Conservation (phyloP, 352 stramenopile species). For the Phytophthora crassamura region DNA sequence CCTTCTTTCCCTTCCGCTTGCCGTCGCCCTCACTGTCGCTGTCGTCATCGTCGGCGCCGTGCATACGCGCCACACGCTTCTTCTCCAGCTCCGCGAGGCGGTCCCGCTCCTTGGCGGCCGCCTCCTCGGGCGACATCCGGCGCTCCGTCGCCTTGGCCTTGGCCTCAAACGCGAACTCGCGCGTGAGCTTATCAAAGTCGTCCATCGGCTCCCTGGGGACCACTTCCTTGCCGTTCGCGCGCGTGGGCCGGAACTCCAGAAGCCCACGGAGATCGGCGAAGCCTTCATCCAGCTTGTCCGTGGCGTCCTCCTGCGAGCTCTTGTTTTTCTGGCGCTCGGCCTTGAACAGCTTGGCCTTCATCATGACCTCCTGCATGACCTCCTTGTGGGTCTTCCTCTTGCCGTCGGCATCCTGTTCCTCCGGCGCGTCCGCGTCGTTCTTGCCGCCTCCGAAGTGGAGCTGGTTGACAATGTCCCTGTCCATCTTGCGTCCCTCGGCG, state of each 20-base stretch:
- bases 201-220: slow-evolving; percentile 81
- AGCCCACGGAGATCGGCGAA: slow-evolving; percentile 72
- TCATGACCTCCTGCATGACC: slow-evolving; percentile 93
- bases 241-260: slow-evolving; percentile 80
- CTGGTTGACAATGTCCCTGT: slow-evolving; percentile 84
- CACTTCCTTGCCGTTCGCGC: slow-evolving; percentile 64
- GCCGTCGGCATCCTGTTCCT: slow-evolving; percentile 26
- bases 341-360: slow-evolving; percentile 93
- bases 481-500: slow-evolving; percentile 70
- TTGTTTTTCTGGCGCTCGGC: slow-evolving; percentile 90
- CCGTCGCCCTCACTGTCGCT: slow-evolving; percentile 64
- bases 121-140: slow-evolving; percentile 95
- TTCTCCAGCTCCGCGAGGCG: slow-evolving; percentile 93
- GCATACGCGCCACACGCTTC: slow-evolving; percentile 95
- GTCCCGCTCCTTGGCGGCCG: slow-evolving; percentile 93
- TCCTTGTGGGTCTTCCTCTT: slow-evolving; percentile 88
- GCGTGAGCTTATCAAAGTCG: slow-evolving; percentile 86
- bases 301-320: slow-evolving; percentile 77
- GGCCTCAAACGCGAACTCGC: slow-evolving; percentile 89
- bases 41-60: slow-evolving; percentile 83
- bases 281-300: slow-evolving; percentile 74
- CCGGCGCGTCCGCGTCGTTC: slow-evolving; percentile 22
- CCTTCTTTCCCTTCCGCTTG: slow-evolving; percentile 56
- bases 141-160: slow-evolving; percentile 94
- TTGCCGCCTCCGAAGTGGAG: slow-evolving; percentile 86